Conservation (phyloP, 2,329 filamentous ascomycete genomes). For the Rasamsonia emersonii region DNA sequence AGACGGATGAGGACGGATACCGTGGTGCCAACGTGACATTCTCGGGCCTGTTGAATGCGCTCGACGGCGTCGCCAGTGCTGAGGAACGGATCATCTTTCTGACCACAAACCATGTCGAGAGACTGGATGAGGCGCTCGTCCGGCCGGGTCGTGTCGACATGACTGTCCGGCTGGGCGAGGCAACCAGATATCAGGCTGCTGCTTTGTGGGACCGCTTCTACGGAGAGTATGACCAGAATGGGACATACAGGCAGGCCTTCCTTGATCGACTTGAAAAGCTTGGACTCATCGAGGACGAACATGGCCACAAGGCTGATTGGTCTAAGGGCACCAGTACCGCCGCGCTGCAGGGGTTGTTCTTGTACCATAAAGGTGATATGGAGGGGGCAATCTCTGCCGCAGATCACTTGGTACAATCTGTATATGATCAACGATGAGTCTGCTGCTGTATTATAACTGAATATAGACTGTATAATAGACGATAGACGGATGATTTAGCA, state of each 20-base stretch:
- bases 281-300: conserved; percentile 56
- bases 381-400: conserved; percentile 77
- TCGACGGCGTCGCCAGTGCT: conserved; percentile 88
- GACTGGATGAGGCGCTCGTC: conserved; percentile 80
- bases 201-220: conserved; percentile 96
- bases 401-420: conserved; percentile 36
- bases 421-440: conserved; percentile 18
- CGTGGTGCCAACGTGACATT: conserved; percentile 85
- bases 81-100: conserved; percentile 91
- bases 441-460: background rate
- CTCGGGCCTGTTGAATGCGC: conserved; percentile 74
- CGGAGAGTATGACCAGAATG: conserved; percentile 63
- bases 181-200: conserved; percentile 72
- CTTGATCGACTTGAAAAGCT: conserved; percentile 60
- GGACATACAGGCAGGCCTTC: conserved; percentile 58
- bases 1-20: conserved; percentile 73
- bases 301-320: conserved; percentile 38
- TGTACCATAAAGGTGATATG: conserved; percentile 90
- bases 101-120: conserved; percentile 89
- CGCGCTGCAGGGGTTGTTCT: conserved; percentile 83
- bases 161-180: conserved; percentile 82
- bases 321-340: conserved; percentile 67
- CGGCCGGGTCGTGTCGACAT: conserved; percentile 89
- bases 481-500: too few species aligned
- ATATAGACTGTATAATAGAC: background rate